Conservation (phyloP, 768 basidiomycete genomes). For the Macrocybe gigantea region DNA sequence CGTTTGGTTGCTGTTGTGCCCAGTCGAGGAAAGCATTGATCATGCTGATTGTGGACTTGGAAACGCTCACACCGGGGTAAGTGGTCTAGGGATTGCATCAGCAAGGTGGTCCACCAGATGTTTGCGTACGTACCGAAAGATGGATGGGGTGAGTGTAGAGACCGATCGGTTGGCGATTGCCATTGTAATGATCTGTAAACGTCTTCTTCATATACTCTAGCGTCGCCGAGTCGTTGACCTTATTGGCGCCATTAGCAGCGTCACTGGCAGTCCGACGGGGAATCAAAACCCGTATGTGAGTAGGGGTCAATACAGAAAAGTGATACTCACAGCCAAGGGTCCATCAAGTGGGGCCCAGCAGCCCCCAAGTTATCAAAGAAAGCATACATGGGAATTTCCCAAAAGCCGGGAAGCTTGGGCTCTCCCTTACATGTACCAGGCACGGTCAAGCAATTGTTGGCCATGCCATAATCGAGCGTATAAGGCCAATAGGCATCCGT, state of each 20-base stretch:
- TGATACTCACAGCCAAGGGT: slow-evolving; percentile 66
- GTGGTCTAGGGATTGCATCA: slow-evolving; percentile 26
- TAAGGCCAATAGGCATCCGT: slow-evolving; percentile 85
- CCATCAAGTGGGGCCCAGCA: slow-evolving; percentile 67
- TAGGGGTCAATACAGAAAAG: neutral
- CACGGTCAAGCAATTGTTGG: slow-evolving; percentile 66
- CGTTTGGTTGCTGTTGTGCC: slow-evolving; percentile 67
- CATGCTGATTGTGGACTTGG: slow-evolving; percentile 59
- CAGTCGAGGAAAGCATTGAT: slow-evolving; percentile 79
- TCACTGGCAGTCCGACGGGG: slow-evolving; percentile 29
- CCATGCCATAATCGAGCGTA: slow-evolving; percentile 73
- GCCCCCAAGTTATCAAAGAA: slow-evolving; percentile 58
- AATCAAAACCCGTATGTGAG: neutral
- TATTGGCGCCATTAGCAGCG: slow-evolving; percentile 41
- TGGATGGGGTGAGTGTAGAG: slow-evolving; percentile 82
- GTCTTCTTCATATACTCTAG: slow-evolving; percentile 69
- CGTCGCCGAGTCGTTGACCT: slow-evolving; percentile 55
- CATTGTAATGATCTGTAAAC: slow-evolving; percentile 69
- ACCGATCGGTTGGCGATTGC: slow-evolving; percentile 74
- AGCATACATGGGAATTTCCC: slow-evolving; percentile 84
- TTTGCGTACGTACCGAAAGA: slow-evolving; percentile 39
- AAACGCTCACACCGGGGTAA: slow-evolving; percentile 52
- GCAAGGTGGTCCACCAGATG: neutral
- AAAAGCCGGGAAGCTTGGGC: slow-evolving; percentile 70
- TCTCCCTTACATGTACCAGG: slow-evolving; percentile 57